These are phyloP conservation scores for Eucommia ulmoides DNA, from an alignment of 257 asterid genomes.

Conservation along the genomic window DNA sequence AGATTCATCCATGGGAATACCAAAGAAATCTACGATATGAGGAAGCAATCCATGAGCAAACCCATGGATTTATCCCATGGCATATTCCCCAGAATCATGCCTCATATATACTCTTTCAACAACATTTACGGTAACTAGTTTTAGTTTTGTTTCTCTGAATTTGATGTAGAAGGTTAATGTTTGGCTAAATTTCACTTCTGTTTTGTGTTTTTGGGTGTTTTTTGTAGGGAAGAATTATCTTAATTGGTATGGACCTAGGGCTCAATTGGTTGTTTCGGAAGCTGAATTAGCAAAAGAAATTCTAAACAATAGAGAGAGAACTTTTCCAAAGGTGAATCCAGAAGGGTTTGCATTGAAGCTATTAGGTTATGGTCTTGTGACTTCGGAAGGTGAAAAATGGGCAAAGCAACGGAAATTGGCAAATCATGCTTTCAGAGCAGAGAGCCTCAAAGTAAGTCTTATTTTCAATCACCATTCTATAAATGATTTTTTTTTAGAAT, in stretches of 20 bases:
- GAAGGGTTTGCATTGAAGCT: conserved; percentile 17
- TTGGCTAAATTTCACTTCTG: too few relatives aligned
- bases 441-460: conserved; percentile 30
- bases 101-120: background rate
- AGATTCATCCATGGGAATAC: background rate
- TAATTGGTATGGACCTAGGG: conserved; percentile 32
- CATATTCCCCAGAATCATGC: background rate
- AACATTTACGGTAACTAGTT: background rate
- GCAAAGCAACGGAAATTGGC: conserved; percentile 27
- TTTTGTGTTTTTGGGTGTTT: too few relatives aligned
- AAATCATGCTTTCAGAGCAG: conserved; percentile 51
- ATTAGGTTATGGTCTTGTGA: conserved; percentile 35
- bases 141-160: too few relatives aligned
- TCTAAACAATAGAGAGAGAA: conserved; percentile 27
- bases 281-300: conserved; percentile 39
- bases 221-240: conserved; percentile 39
- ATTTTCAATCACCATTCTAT: too few relatives aligned
- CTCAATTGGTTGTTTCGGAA: conserved; percentile 36
- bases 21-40: background rate
- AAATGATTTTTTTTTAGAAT: too few relatives aligned
- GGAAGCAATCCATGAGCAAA: background rate
- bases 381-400: conserved; percentile 12
- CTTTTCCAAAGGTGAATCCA: conserved; percentile 12
- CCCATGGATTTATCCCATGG: background rate
- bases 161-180: too few relatives aligned